Evolutionary conservation across 441 rosid genomes (phyloP).

Genomic region (Biscutella laevigata): DNA sequence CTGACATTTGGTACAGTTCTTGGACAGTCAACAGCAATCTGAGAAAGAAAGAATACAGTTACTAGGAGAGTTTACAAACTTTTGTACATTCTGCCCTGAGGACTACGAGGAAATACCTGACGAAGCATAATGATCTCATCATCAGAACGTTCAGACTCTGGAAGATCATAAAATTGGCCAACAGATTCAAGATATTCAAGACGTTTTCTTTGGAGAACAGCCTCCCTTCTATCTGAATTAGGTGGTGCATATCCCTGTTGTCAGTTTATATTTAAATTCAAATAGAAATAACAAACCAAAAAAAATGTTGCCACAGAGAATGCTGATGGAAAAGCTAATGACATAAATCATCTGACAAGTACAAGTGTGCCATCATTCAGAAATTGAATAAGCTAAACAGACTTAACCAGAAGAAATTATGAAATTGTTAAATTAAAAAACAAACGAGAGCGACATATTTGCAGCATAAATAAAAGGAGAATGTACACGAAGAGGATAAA

Average conservation of each 20-base stretch:
- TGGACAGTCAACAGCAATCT: constrained; percentile 99
- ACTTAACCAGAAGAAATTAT: background rate
- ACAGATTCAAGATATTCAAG: constrained; percentile 92
- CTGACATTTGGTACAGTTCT: constrained; percentile 92
- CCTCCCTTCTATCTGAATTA: constrained; percentile 99
- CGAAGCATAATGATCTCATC: constrained; percentile 97
- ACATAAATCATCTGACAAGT: background rate
- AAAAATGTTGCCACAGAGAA: constrained; percentile 6
- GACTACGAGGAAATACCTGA: constrained; percentile 44
- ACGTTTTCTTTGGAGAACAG: constrained; percentile 80
- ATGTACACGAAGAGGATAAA: background rate
- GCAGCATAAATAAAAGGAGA: background rate
- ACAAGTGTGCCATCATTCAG: background rate
- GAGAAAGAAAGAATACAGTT: constrained; percentile 13
- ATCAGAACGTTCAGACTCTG: constrained; percentile 87
- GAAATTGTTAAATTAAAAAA: background rate
- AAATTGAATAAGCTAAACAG: background rate
- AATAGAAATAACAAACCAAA: constrained; percentile 25
- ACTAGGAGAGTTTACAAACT: constrained; percentile 11
- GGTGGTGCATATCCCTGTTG: constrained; percentile 99
- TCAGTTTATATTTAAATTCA: constrained; percentile 67
- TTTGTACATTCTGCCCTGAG: background rate
- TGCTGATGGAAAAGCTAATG: background rate
- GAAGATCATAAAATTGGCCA: constrained; percentile 87
- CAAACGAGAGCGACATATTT: background rate